phyloP scores from a whole-genome alignment of 2,329 filamentous ascomycete species.

The Botryotinia calthae region DNA sequence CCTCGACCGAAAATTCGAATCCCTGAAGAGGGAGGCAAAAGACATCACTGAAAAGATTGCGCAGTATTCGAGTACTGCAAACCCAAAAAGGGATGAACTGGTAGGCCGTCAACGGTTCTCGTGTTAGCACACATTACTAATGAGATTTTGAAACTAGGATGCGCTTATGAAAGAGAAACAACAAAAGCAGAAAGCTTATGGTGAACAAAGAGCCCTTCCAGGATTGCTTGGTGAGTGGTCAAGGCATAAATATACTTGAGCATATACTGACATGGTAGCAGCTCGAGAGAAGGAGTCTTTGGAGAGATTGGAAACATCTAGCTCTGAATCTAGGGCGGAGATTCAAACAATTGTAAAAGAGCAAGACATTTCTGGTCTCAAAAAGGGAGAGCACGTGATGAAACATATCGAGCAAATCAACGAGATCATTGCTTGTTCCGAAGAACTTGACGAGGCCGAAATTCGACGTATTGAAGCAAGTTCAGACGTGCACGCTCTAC shows the following conservation, averaged over 20 bases:
- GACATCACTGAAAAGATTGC: conserved; percentile 28
- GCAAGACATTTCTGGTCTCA: conserved; percentile 54
- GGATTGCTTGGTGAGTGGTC: conserved; percentile 62
- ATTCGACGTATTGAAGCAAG: conserved; percentile 73
- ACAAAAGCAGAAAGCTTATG: conserved; percentile 62
- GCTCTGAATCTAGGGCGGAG: conserved; percentile 41
- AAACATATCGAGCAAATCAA: conserved; percentile 58
- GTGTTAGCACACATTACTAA: not conserved
- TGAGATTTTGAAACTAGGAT: conserved; percentile 40
- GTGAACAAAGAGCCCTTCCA: conserved; percentile 65
- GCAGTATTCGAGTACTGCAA: conserved; percentile 41
- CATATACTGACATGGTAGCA: conserved; percentile 34
- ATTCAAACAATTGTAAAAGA: conserved; percentile 52
- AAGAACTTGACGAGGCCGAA: conserved; percentile 65
- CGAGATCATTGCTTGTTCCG: conserved; percentile 59
- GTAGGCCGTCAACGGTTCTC: conserved; percentile 36
- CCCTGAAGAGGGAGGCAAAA: conserved; percentile 29
- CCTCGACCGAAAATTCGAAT: conserved; percentile 32
- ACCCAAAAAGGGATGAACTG: conserved; percentile 41
- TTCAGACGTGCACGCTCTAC: conserved; percentile 75
- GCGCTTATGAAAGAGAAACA: conserved; percentile 61
- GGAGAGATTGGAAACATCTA: conserved; percentile 39
- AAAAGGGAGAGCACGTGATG: conserved; percentile 55
- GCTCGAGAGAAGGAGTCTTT: conserved; percentile 40
- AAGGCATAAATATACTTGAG: not conserved